Base-by-base conservation (phyloP, 2,329 filamentous ascomycete species). In the Colletotrichum kahawae region DNA sequence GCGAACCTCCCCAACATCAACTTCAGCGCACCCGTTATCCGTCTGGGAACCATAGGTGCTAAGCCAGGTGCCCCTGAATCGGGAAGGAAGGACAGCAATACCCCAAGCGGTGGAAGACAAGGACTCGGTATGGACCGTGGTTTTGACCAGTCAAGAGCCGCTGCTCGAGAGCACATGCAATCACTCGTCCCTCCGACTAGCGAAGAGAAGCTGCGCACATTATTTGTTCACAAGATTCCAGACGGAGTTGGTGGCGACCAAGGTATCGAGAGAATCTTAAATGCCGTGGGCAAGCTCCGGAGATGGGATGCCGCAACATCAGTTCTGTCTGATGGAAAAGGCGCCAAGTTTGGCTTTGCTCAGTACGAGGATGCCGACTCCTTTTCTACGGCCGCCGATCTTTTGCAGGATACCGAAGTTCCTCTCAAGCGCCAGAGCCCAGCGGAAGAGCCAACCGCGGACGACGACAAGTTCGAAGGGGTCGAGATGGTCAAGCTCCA, bases 1-100 rank as follows among this genome's bases (percentile, higher is more conserved):
- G 89, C 94, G 66, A 98, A 97, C 82, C 95, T 98, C 90, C 95
- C 96, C 67, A 97, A 98, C 83, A 98, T 99, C 88, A 98, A 99
- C 87, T 98, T 98, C 88, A 98, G 95, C 81, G 97, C 97, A 43
- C 96, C 96, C 71, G 95, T 98, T 75, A 98, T 99, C 82, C 94
- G 97, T 70, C 90, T 99, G 60, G 97, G 96, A 56, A 96, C 95
- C 14, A 91, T 93, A 5, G 91, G 92, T 4, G 85, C 90, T n/a
- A 95, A 95, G 81, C 88, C 92, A 31, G 82, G 84, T 13, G 81
- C 83, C 0, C 82, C 87, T 8, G 78, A 79, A 31, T 80, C 83
- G 27, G 86, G 88, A 21, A 85, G 88, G 67, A 87, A 85, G 77
- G 90, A 91, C 27, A 84, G 83, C 56, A 74, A 66, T 1, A 74